phyloP scores from a whole-genome alignment of 2,329 filamentous ascomycete species.

The Tolypocladium tropicale region DNA sequence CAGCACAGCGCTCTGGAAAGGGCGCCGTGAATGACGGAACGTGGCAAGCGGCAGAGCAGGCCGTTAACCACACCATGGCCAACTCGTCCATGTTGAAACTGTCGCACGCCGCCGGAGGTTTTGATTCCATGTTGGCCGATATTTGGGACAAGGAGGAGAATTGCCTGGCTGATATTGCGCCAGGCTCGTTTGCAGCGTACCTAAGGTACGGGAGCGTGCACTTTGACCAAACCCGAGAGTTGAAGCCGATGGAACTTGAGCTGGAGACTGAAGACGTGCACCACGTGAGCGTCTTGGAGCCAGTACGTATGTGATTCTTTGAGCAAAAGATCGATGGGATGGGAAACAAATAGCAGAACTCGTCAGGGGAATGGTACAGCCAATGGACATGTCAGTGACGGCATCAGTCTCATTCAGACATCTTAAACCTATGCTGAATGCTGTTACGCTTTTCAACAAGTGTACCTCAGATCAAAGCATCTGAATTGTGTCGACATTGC shows the following conservation, averaged over 20 bases:
- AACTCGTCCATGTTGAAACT: conserved; percentile 23
- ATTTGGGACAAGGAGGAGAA: conserved; percentile 21
- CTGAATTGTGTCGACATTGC: too few species aligned
- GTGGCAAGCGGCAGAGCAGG: conserved; percentile 12
- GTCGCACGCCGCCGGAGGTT: conserved; percentile 17
- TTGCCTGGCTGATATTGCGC: conserved; percentile 15
- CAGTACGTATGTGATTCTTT: neutral
- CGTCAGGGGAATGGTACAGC: too few species aligned
- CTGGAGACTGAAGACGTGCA: neutral
- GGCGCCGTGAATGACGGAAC: conserved; percentile 5
- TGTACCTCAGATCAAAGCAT: too few species aligned
- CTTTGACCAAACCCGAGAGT: conserved; percentile 21
- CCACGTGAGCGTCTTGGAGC: neutral
- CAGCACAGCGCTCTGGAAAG: conserved; percentile 10
- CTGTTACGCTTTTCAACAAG: too few species aligned
- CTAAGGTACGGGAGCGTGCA: conserved; percentile 23
- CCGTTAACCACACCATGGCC: conserved; percentile 19
- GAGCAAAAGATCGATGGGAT: neutral
- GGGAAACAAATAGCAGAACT: neutral
- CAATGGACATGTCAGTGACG: too few species aligned
- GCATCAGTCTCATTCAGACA: too few species aligned
- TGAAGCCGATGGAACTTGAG: conserved; percentile 1
- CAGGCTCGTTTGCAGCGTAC: conserved; percentile 24
- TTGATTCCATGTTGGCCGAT: conserved; percentile 13
- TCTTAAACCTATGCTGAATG: too few species aligned